These are phyloP conservation scores for Avicennia marina DNA, from an alignment of 257 asterid species.

Conservation along the genomic window DNA sequence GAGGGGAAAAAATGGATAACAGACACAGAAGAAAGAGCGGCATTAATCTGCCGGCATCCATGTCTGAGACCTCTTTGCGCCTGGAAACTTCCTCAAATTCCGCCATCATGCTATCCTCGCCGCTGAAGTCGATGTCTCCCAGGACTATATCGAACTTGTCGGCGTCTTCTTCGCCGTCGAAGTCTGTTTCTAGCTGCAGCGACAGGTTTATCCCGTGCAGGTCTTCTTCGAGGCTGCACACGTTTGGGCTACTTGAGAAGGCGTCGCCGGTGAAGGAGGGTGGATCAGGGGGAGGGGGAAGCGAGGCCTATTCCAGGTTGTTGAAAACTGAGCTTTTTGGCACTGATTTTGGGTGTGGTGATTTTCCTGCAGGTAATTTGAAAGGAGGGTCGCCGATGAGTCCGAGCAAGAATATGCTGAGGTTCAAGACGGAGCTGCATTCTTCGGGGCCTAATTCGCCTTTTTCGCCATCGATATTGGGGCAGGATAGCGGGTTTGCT, in stretches of 20 bases:
- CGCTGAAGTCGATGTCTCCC: conserved; percentile 85
- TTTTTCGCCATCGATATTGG: conserved; percentile 71
- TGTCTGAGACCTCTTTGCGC: conserved; percentile 68
- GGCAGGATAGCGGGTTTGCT: conserved; percentile 49
- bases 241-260: conserved; percentile 87
- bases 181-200: conserved; percentile 57
- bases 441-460: conserved; percentile 78
- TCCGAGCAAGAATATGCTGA: conserved; percentile 83
- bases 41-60: conserved; percentile 70
- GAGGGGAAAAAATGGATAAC: too few species aligned
- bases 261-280: conserved; percentile 82
- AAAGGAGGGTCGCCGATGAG: conserved; percentile 65
- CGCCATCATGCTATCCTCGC: conserved; percentile 52
- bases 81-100: conserved; percentile 50
- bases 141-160: conserved; percentile 82
- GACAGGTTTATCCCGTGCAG: conserved; percentile 97
- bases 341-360: conserved; percentile 71
- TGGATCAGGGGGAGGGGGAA: conserved; percentile 53
- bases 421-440: conserved; percentile 85
- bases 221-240: conserved; percentile 91
- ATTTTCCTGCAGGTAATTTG: conserved; percentile 68
- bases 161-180: conserved; percentile 68
- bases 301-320: conserved; percentile 78
- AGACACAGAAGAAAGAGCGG: conserved; percentile 82
- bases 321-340: conserved; percentile 87